A percentile compares a stretch with the other conserved stretches of the same genome.
These are phyloP conservation scores for Bocquillonia castaneifolia DNA, from an alignment of 441 rosid species.

Conservation along the genomic window DNA sequence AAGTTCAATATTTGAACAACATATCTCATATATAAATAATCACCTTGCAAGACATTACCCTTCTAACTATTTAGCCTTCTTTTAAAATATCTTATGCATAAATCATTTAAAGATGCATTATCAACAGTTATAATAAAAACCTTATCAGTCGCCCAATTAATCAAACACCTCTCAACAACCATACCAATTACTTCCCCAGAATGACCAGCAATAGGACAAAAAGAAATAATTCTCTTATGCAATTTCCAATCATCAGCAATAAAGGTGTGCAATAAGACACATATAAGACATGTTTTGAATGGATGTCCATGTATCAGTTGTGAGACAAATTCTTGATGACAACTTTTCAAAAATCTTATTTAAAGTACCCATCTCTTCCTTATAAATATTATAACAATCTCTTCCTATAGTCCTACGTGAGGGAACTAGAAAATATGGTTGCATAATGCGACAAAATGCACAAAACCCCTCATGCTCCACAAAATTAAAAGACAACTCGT, in stretches of 20 bases:
- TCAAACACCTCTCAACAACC: not conserved
- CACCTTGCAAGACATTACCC: not conserved
- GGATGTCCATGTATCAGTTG: not conserved
- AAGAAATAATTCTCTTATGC: not conserved
- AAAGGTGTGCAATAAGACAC: not conserved
- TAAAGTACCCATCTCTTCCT: not conserved
- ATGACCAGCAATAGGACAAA: not conserved
- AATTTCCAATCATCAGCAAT: not conserved
- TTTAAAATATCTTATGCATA: not conserved
- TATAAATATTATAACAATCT: not conserved
- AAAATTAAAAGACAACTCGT: not conserved
- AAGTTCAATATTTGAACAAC: not conserved
- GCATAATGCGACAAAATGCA: not conserved
- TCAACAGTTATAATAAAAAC: not conserved
- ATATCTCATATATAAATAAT: not conserved
- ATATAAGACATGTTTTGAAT: not conserved
- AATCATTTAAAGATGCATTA: not conserved
- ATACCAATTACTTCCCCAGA: not conserved
- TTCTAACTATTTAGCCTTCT: conserved; percentile 1
- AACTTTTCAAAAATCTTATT: not conserved
- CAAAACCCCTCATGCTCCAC: not conserved
- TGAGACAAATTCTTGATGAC: not conserved
- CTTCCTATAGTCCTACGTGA: not conserved
- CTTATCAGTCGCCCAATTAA: not conserved
- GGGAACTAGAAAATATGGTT: not conserved